phyloP scores from a whole-genome alignment of 2,329 filamentous ascomycete species.

The Colletotrichum australisinense region DNA sequence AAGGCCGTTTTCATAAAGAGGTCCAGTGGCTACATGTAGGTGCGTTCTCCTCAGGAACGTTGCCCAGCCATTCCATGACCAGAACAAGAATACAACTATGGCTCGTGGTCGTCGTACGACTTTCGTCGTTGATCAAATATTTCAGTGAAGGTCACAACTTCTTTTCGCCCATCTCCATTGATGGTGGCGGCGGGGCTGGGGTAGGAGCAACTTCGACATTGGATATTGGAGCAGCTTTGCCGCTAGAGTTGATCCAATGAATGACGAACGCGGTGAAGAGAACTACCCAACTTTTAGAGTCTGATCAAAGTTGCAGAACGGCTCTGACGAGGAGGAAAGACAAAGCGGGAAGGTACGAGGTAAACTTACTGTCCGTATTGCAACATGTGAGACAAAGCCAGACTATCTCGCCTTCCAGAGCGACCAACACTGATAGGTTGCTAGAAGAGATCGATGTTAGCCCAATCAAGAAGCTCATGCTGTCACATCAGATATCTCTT shows the following conservation, averaged over 20 bases:
- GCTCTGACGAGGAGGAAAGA: no score
- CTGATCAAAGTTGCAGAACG: background rate
- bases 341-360: background rate
- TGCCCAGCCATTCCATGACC: background rate
- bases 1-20: background rate
- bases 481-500: background rate
- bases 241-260: constrained; percentile 6
- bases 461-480: background rate
- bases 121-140: background rate
- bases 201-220: background rate
- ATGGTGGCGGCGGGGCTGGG: background rate
- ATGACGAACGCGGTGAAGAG: background rate
- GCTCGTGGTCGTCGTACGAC: background rate
- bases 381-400: constrained; percentile 23
- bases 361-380: constrained; percentile 18
- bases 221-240: background rate
- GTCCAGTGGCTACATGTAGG: background rate
- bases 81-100: background rate
- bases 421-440: constrained; percentile 3
- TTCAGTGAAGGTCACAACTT: background rate
- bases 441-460: background rate
- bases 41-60: background rate
- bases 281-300: background rate
- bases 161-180: background rate
- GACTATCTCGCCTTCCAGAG: constrained; percentile 1